Percentiles rank a stretch among this genome's conserved stretches.
These are phyloP conservation scores for Aspergillus sojae DNA, from an alignment of 2,329 filamentous ascomycete genomes.

Conservation along the genomic window DNA sequence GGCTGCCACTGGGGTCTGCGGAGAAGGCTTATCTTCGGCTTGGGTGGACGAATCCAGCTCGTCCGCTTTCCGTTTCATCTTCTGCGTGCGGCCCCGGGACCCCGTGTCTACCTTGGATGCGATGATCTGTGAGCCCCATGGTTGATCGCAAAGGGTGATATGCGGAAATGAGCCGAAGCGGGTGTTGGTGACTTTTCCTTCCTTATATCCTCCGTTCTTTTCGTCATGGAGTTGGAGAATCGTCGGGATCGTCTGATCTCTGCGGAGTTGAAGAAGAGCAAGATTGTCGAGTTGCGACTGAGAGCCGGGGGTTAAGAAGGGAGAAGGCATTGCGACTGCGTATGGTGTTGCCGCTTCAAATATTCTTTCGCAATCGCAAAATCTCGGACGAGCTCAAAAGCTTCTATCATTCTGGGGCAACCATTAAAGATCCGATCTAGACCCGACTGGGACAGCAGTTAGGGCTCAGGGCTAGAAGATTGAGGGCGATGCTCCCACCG, in stretches of 20 bases:
- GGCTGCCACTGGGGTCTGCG: slow-evolving; percentile 40
- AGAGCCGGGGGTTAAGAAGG: slow-evolving; percentile 74
- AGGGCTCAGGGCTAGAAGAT: not conserved
- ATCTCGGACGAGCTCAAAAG: not conserved
- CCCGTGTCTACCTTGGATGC: slow-evolving; percentile 91
- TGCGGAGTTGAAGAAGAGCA: slow-evolving; percentile 83
- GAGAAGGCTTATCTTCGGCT: slow-evolving; percentile 21
- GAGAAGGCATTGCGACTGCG: slow-evolving; percentile 56
- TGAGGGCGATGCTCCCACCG: not conserved
- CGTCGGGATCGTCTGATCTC: slow-evolving; percentile 79
- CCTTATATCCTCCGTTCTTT: slow-evolving; percentile 70
- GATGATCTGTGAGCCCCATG: slow-evolving; percentile 90
- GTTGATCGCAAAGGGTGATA: slow-evolving; percentile 72
- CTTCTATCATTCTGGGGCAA: slow-evolving; percentile 1
- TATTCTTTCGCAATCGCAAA: slow-evolving; percentile 1
- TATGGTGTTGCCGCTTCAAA: not conserved
- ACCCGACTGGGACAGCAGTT: not conserved
- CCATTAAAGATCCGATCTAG: not conserved
- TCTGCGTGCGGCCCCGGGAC: slow-evolving; percentile 77
- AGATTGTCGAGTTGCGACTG: slow-evolving; percentile 67
- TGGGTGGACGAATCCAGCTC: slow-evolving; percentile 41
- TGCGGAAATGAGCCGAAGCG: slow-evolving; percentile 91
- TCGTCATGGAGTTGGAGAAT: slow-evolving; percentile 66
- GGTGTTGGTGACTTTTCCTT: slow-evolving; percentile 83
- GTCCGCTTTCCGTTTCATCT: slow-evolving; percentile 52